Percentiles rank a stretch among this genome's conserved stretches.
These are phyloP conservation scores for Tetraselmis striata DNA, from an alignment of 139 green algal species.

Conservation along the genomic window DNA sequence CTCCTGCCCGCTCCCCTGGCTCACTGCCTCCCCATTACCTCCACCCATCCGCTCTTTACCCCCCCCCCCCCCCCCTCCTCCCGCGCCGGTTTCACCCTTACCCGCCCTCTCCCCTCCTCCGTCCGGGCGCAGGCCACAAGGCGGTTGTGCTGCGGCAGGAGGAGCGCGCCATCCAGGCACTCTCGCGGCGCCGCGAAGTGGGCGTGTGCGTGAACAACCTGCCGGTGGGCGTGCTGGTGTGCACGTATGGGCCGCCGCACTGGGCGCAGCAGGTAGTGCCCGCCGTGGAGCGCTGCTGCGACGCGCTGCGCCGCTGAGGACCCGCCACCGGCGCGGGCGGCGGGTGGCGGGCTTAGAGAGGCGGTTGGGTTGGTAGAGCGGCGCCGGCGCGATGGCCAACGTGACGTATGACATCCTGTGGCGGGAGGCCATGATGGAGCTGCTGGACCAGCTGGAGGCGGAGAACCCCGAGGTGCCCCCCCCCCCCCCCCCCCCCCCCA, in stretches of 20 bases:
- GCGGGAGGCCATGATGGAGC: constrained; percentile 79
- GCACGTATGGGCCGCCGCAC: background rate
- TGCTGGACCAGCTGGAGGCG: constrained; percentile 76
- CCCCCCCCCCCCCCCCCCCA: too few relatives aligned
- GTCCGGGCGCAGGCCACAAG: background rate
- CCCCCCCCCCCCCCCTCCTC: background rate
- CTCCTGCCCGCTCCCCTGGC: too few relatives aligned
- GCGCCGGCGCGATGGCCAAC: background rate
- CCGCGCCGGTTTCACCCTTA: background rate
- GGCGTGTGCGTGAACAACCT: background rate
- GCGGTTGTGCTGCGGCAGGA: background rate
- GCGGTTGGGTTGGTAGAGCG: too few relatives aligned
- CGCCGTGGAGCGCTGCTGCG: background rate
- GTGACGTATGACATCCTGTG: constrained; percentile 74
- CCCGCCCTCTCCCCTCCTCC: background rate
- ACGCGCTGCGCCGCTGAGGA: background rate
- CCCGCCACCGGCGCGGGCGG: too few relatives aligned
- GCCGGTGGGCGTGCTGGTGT: background rate
- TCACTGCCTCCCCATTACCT: background rate
- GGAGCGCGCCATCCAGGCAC: background rate
- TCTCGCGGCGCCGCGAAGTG: background rate
- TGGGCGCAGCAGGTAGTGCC: background rate
- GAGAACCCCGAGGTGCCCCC: constrained; percentile 56
- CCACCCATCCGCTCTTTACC: background rate
- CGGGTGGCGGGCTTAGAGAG: too few relatives aligned